Evolutionary conservation across 106 monocot species (phyloP), one percentile per base, ranked within the genome.

Genomic region (Allium sativum): DNA sequence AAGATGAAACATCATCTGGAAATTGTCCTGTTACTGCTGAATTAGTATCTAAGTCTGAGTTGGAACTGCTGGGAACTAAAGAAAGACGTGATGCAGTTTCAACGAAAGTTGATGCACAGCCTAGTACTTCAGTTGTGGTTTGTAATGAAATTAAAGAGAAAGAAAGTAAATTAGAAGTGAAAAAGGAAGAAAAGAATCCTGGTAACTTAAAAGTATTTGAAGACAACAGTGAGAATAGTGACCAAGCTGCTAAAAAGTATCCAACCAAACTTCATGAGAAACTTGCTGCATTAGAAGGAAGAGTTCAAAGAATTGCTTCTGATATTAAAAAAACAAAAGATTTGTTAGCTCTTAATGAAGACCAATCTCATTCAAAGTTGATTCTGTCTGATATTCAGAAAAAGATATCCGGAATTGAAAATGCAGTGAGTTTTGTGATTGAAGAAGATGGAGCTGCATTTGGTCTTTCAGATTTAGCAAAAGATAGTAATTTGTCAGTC

Each of bases 241-340:
- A 15, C 56, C 13, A 45, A n/a, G 22, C 42, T 45, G 54, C 31
- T 31, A 71, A 45, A 40, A 79, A 71, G 18, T 72, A 80, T 56
- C 83, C 80, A 14, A 88, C 82, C 62, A 92, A 77, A 60, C 78
- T 98, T 21, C 92, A 79, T 42, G 92, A 98, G 53, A 98, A 92
- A 65, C 80, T 98, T 65, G 87, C 98, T 15, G 45, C 82, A 43
- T 55, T 98, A 67, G 98, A 98, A 79, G 82, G 83, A 15, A 84
- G 82, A 58, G 98, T 98, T 45, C 92, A 81, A 21, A 98, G 80
- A 59, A 98, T 98, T 56, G 98, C 98, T 40, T 76, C 84, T 21
- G 98, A 98, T 31, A 98, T 98, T 68, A 85, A 83, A 59, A 59
- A 65, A 65, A 98, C 98, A 11, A 98, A 98, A 78, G 98, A 92